phyloP scores from a whole-genome alignment of 345 rosid genomes.

The Salix purpurea region DNA sequence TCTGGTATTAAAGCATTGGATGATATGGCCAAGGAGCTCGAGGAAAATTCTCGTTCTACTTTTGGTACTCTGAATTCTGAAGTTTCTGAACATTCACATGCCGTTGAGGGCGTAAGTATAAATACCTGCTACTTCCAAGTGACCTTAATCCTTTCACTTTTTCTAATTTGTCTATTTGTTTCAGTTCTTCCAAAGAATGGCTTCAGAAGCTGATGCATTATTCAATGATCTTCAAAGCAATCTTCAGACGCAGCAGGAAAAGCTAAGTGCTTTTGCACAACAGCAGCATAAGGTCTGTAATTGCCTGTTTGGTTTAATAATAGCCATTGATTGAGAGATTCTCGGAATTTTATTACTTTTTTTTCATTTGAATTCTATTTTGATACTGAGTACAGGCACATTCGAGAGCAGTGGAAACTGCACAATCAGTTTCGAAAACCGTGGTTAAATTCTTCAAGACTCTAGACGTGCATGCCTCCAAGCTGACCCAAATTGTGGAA shows the following conservation, averaged over 20 bases:
- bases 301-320: slow-evolving; percentile 3
- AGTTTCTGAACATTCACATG: slow-evolving; percentile 76
- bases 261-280: slow-evolving; percentile 63
- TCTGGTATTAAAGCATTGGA: slow-evolving; percentile 77
- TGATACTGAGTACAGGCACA: slow-evolving; percentile 61
- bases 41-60: slow-evolving; percentile 73
- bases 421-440: slow-evolving; percentile 75
- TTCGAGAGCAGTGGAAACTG: slow-evolving; percentile 71
- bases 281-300: slow-evolving; percentile 71
- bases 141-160: slow-evolving; percentile 1
- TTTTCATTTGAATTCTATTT: background rate
- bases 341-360: background rate
- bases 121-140: background rate
- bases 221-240: slow-evolving; percentile 76
- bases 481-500: slow-evolving; percentile 61
- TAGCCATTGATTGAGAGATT: background rate
- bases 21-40: slow-evolving; percentile 72
- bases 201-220: slow-evolving; percentile 79
- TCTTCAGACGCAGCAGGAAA: slow-evolving; percentile 75
- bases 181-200: slow-evolving; percentile 85
- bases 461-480: slow-evolving; percentile 67
- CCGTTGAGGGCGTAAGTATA: slow-evolving; percentile 69
- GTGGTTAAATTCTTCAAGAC: slow-evolving; percentile 71
- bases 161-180: slow-evolving; percentile 22
- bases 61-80: slow-evolving; percentile 70